Evolutionary conservation across 2,329 filamentous ascomycete genomes (phyloP).

Genomic region (Colletotrichum sp.): DNA sequence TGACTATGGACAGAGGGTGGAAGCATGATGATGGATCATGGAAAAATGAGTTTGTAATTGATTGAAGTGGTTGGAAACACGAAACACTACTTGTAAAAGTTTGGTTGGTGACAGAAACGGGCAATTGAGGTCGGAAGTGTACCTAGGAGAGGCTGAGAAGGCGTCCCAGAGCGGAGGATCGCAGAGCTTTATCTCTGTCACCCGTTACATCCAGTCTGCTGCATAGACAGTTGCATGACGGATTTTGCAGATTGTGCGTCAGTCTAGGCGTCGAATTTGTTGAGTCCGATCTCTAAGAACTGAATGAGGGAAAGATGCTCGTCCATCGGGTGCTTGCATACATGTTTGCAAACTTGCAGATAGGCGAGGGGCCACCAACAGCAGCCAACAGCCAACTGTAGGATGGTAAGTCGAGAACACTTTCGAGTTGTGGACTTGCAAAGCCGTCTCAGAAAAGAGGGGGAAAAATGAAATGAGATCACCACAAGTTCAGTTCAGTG

Average conservation of each 20-base stretch:
- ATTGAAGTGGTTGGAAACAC: neutral
- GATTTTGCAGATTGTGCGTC: neutral
- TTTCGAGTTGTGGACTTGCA: fast-evolving
- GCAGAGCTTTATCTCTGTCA: neutral
- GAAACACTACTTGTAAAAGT: neutral
- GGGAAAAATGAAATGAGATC: neutral
- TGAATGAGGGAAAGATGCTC: neutral
- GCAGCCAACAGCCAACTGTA: neutral
- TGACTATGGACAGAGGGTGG: neutral
- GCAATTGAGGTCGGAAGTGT: neutral
- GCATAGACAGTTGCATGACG: neutral
- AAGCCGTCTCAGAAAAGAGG: neutral
- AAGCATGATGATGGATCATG: neutral
- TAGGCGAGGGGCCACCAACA: neutral
- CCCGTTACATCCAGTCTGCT: neutral
- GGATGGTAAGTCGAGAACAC: neutral
- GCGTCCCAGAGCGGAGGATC: neutral
- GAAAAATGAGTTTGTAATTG: neutral
- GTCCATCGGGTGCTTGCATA: neutral
- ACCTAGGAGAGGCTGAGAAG: neutral
- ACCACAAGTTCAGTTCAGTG: neutral
- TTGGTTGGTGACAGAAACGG: neutral
- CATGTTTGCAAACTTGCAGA: neutral
- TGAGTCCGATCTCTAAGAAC: neutral
- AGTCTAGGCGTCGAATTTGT: neutral